Evolutionary conservation across 306 rosid species (phyloP), one percentile per base, ranked within the genome.

Genomic region (Vigna angularis): DNA sequence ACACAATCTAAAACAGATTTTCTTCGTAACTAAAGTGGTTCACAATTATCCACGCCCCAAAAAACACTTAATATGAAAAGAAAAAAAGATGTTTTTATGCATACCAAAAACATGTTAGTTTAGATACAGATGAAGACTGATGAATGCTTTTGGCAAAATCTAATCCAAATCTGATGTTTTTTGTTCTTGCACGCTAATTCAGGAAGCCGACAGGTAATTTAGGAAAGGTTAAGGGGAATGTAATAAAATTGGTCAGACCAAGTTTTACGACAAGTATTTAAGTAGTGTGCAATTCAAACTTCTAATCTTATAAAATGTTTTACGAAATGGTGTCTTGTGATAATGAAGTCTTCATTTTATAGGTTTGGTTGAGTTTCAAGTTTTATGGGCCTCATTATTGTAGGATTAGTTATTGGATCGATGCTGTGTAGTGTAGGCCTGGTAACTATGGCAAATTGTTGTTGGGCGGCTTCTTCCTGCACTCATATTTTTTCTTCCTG

Each of bases 221-320:
- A 4, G 12, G 26, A 47, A 45, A 45, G 28, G 71, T 47, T 69
- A 74, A 74, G 63, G 68, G 34, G 17, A 47, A 32, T 36, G 50
- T 16, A 6, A 49, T 66, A 28, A 47, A 28, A 61, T 9, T 50
- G 58, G 50, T 17, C 2, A 30, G 24, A 8, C 50, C 71, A 47
- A 48, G 50, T 61, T 74, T 45, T 24, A 61, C 7, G 79, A 3
- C 51, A 14, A 34, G 59, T 24, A 49, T 62, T 62, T 3, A 62
- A 6, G 44, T 61, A 2, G 44, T 61, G 47, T 32, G n/a, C 20
- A n/a, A 63, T n/a, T 17, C 69, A 15, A 63, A 63, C 67, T 62
- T 62, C 22, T 14, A 62, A 14, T 61, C 22, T 61, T 15, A 58
- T 22, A 20, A 4, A 28, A 59, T 8, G 13, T 28, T 59, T 59